Evolutionary conservation across 1,139 yeast genomes (phyloP), one percentile per base, ranked within the genome.

Genomic region (Blastobotrys niveus): DNA sequence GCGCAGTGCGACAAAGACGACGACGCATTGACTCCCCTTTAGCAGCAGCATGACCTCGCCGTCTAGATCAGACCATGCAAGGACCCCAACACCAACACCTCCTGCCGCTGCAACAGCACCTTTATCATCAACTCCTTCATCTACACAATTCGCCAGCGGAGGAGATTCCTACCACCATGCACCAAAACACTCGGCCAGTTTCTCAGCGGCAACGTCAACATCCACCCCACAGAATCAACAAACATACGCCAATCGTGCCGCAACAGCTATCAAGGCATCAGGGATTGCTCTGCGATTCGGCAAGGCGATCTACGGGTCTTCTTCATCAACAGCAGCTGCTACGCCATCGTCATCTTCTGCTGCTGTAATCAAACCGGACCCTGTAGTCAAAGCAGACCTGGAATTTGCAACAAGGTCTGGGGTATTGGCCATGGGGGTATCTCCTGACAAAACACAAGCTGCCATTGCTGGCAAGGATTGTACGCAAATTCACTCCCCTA

Each of bases 401-500:
- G 25, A 39, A 18, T 32, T 21, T 15, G 33, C 43, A 24, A 60
- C 64, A 17, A 48, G 54, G 20, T 55, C 61, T 21, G 58, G 56
- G 7, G 58, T 61, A 15, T 36, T 55, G 18, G 64, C 63, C 9
- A 59, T 61, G 62, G 61, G 58, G 15, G 54, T 55, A 20, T 54
- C 61, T 3, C 52, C 56, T 0, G 58, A 61, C n/a, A 51, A 51
- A 21, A 46, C 48, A 2, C 48, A 53, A 4, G 65, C 60, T 0
- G 68, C 66, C 2, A 52, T 62, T 38, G 61, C 59, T 1, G 65
- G 65, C 2, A 58, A 60, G 27, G 64, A 61, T 33, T 61, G 33
- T 41, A 27, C 18, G 33, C 25, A 18, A 17, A 12, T 12, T 24
- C 8, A n/a, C n/a, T n/a, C n/a, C n/a, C n/a, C n/a, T 24, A 8